phyloP scores from a whole-genome alignment of 805 yeast genomes.

The Barnettozyma vustinii region DNA sequence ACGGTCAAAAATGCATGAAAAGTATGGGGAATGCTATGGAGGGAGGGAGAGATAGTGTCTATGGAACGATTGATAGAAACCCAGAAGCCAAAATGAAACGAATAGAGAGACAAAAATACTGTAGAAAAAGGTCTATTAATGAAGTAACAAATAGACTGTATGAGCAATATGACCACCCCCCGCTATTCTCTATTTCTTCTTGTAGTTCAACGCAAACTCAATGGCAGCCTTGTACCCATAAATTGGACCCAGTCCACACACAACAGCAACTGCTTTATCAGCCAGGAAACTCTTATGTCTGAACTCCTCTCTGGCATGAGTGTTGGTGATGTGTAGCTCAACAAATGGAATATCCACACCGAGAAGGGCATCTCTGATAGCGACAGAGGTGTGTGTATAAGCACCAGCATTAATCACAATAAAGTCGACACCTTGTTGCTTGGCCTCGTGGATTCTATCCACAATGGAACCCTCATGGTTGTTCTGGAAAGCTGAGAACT shows the following conservation, averaged over 20 bases:
- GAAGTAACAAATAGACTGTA: not conserved
- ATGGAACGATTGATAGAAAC: not conserved
- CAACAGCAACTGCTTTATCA: slow-evolving; percentile 44
- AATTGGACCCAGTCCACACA: slow-evolving; percentile 26
- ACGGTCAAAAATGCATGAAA: not conserved
- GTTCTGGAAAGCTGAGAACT: slow-evolving; percentile 34
- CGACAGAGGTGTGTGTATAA: slow-evolving; percentile 47
- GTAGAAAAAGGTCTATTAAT: not conserved
- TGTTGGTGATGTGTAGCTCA: slow-evolving; percentile 47
- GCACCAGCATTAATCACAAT: slow-evolving; percentile 49
- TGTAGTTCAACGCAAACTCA: slow-evolving; percentile 24
- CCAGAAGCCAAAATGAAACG: not conserved
- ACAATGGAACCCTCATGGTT: slow-evolving; percentile 43
- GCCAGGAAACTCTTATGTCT: slow-evolving; percentile 44
- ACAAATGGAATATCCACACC: slow-evolving; percentile 45
- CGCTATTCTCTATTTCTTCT: slow-evolving; percentile 6
- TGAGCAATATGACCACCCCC: too few relatives aligned
- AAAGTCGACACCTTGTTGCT: slow-evolving; percentile 31
- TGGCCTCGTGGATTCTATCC: slow-evolving; percentile 44
- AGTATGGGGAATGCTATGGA: not conserved
- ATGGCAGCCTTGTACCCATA: slow-evolving; percentile 26
- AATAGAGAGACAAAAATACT: not conserved
- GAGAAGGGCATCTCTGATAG: slow-evolving; percentile 43
- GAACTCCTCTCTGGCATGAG: slow-evolving; percentile 46
- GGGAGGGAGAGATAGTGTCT: too few relatives aligned